Base-by-base conservation (phyloP, 1,284 basidiomycete genomes). In the Rhodotorula sp. region DNA sequence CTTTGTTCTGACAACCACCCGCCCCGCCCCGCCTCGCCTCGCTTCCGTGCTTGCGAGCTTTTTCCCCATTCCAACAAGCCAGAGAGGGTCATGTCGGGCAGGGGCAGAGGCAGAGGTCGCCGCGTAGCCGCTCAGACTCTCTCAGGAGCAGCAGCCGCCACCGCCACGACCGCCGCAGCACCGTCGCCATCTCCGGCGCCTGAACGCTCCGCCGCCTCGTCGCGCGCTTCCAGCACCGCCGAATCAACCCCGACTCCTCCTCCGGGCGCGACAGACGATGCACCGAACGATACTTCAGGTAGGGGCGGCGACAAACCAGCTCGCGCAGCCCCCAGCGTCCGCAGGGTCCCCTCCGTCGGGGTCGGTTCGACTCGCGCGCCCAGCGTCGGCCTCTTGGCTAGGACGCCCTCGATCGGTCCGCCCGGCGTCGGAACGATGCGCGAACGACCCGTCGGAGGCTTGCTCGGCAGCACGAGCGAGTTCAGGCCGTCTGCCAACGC, bases 371-470 rank as follows among this genome's bases (percentile, higher is more conserved):
- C 60, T 6, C 58, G 69, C 17, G 66, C 69, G 4, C 62, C 62
- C 8, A 59, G 55, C 4, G 66, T 67, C 44, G 66, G 60, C 10
- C 24, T 64, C 24, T 37, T 33, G 46, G 48, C 46, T 18, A 48
- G 61, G 22, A 62, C 66, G 15, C 66, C 66, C 7, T 53, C 46
- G 15, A 15, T 62, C 24, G 66, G 66, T 6, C 30, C 26, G 1
- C 20, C 6, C 46, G 46, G 46, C 14, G 18, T 48, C 12, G 14
- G 53, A n/a, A 29, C 29, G 37, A 26, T 24, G 18, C 30, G 62
- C 6, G 69, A 62, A 45, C 33, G 73, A 44, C 62, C 68, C 12
- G 73, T 74, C 24, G 73, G 74, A 20, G 74, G 74, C 0, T 44
- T 75, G 53, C 56, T 74, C 20, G 69, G 67, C 4, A 54, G 49